These are phyloP conservation scores for Trichoderma guizhouense DNA, from an alignment of 2,329 filamentous ascomycete genomes.

Conservation along the genomic window DNA sequence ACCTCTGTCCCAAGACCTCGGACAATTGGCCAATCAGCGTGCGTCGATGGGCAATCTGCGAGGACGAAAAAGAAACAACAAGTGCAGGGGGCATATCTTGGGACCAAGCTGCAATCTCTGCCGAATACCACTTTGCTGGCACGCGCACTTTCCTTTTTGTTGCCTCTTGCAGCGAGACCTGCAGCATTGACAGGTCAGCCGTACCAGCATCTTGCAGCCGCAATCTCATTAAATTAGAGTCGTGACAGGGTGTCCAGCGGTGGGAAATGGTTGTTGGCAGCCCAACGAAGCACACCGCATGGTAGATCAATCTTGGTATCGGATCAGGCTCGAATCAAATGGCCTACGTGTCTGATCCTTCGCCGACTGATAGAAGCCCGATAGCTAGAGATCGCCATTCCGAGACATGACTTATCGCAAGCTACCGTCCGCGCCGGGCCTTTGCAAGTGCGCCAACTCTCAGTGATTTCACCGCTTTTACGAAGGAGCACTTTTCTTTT, in stretches of 20 bases:
- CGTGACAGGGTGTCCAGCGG: constrained; percentile 1
- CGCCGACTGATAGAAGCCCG: background rate
- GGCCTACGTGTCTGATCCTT: background rate
- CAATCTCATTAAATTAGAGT: constrained; percentile 14
- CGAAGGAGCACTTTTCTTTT: background rate
- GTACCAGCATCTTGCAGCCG: constrained; percentile 9
- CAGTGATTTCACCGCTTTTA: background rate
- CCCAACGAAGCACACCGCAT: background rate
- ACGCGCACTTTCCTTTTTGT: background rate
- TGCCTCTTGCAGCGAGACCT: constrained; percentile 3
- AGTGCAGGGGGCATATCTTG: background rate
- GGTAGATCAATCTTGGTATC: background rate
- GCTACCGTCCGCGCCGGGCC: background rate
- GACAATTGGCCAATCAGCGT: background rate
- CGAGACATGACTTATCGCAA: background rate
- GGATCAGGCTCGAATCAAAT: background rate
- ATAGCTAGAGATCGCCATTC: background rate
- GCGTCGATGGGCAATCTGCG: background rate
- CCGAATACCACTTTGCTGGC: background rate
- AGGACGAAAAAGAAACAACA: background rate
- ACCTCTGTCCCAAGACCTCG: background rate
- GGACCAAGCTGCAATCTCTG: background rate
- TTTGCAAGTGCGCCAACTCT: background rate
- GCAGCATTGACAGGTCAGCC: constrained; percentile 15
- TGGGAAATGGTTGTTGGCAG: background rate